These are phyloP conservation scores for Microcera coccophila DNA, from an alignment of 2,329 filamentous ascomycete genomes.

Conservation along the genomic window DNA sequence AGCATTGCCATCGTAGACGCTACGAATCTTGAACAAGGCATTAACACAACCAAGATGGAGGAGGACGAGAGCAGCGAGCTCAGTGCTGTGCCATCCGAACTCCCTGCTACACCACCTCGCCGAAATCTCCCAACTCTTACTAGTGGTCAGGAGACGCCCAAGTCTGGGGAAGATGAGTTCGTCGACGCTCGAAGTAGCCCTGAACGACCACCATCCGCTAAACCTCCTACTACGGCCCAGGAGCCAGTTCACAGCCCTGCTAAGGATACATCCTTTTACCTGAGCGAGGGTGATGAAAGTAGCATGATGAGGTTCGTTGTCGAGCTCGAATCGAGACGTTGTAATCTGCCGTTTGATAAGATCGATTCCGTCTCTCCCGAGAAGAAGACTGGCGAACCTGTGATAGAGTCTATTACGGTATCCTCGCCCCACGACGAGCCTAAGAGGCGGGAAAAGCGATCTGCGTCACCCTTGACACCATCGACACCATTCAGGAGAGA, in stretches of 20 bases:
- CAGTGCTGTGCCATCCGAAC: background rate
- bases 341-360: conserved; percentile 23
- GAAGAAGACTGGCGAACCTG: conserved; percentile 10
- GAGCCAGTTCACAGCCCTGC: conserved; percentile 10
- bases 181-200: conserved; percentile 49
- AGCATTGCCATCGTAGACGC: conserved; percentile 27
- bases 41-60: background rate
- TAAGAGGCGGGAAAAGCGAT: conserved; percentile 9
- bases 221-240: conserved; percentile 3
- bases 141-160: conserved; percentile 35
- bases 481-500: conserved; percentile 20
- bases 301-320: conserved; percentile 47
- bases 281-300: conserved; percentile 45
- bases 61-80: background rate
- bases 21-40: conserved; percentile 1
- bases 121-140: conserved; percentile 8
- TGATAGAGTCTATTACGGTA: conserved; percentile 19
- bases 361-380: conserved; percentile 10
- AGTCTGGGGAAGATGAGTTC: conserved; percentile 44
- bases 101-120: conserved; percentile 17
- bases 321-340: conserved; percentile 45
- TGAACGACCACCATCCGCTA: conserved; percentile 16
- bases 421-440: conserved; percentile 16
- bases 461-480: conserved; percentile 17
- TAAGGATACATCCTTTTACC: conserved; percentile 36